A percentile compares a stretch with the other conserved stretches of the same genome.
Conservation (phyloP, 1,139 yeast species). For the Saccharomyces hybrid region DNA sequence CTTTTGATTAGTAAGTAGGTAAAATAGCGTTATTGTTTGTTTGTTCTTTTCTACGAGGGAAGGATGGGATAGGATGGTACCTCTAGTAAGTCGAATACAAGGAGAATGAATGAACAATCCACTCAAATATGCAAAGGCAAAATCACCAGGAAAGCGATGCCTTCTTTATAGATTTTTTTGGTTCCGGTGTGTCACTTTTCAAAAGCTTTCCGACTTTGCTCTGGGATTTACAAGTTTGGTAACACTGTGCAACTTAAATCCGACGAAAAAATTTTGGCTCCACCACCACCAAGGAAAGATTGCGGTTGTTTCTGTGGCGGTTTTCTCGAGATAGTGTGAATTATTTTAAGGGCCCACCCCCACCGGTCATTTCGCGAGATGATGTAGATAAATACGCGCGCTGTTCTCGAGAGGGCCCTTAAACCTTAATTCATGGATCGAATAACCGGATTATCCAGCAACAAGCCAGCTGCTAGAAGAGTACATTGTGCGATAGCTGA, state of each 20-base stretch:
- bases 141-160: not conserved
- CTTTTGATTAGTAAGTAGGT: not conserved
- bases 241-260: not conserved
- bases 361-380: not conserved
- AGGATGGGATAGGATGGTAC: no score
- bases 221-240: not conserved
- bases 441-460: not conserved
- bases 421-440: not conserved
- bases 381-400: not conserved
- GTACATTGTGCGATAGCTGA: not conserved
- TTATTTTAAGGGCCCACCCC: not conserved
- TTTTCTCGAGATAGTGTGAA: not conserved
- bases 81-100: no score
- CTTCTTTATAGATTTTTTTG: not conserved
- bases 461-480: not conserved
- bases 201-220: not conserved
- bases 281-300: not conserved
- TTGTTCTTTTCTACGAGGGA: no score
- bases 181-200: not conserved
- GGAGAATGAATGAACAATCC: not conserved
- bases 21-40: not conserved
- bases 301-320: not conserved
- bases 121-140: not conserved
- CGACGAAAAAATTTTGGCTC: not conserved
- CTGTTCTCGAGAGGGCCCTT: not conserved